Base-by-base conservation (phyloP, 192 early-diverging fungal genomes). In the Umbelopsis sp. region DNA sequence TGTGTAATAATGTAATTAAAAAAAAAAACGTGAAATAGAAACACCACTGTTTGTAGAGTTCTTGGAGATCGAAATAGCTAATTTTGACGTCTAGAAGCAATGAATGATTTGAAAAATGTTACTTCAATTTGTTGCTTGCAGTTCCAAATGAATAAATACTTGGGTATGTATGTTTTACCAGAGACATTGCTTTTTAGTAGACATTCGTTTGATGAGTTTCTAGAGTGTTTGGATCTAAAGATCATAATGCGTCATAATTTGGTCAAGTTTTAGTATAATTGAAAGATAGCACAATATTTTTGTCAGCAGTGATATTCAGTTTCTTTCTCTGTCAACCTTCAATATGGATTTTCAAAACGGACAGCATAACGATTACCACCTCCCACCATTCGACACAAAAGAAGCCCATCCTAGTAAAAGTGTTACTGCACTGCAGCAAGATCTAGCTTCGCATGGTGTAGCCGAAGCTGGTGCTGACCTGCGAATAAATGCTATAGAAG, bases 281-380 rank as follows among this genome's bases (percentile, higher is more conserved):
- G 8, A 17, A 29, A 11, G 31, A n/a, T 20, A 3, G 7, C 16
- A 62, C 11, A 32, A 11, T 16, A 26, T 26, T 62, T 14, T 34
- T 12, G 4, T 2, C 31, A 34, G 14, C 31, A 29, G 2, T 20
- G 7, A 20, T 3, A 17, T 5, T 31, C n/a, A n/a, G 16, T 62
- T 62, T 20, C 32, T 62, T 17, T 20, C 17, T 31, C 24, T 7
- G 34, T 26, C 16, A 62, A 10, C 24, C 14, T 62, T 36, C 31
- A 62, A 62, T 5, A 62, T 62, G 56, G 56, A 62, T 62, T 10
- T 62, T 62, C 56, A 34, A 36, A 62, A 62, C 31, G 56, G 56
- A 62, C 29, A 26, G 34, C 56, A 26, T 14, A 62, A 16, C 31
- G 31, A 62, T 34, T 62, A 62, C 26, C 56, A 62, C 14, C 56